Conservation (phyloP, 2,329 filamentous ascomycete genomes). For the Pezicula radicicola region DNA sequence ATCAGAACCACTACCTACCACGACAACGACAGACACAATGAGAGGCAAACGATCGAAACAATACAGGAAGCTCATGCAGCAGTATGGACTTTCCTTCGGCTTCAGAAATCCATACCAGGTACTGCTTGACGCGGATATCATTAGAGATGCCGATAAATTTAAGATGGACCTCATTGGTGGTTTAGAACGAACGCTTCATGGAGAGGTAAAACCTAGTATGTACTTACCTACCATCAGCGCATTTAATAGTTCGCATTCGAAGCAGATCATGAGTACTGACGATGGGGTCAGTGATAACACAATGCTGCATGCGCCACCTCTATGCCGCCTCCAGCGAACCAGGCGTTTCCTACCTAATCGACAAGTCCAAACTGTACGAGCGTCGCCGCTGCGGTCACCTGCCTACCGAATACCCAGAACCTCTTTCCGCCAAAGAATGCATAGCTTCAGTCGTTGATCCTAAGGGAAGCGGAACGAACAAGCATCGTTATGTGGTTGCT, state of each 20-base stretch:
- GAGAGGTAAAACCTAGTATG: slow-evolving; percentile 77
- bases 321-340: slow-evolving; percentile 60
- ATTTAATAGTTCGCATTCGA: neutral
- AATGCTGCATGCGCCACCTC: slow-evolving; percentile 77
- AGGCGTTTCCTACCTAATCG: slow-evolving; percentile 53
- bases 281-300: slow-evolving; percentile 62
- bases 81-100: slow-evolving; percentile 82
- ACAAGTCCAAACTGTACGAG: slow-evolving; percentile 72
- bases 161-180: slow-evolving; percentile 84
- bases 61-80: slow-evolving; percentile 90
- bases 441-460: slow-evolving; percentile 74
- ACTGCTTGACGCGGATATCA: slow-evolving; percentile 81
- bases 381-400: slow-evolving; percentile 77
- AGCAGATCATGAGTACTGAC: slow-evolving; percentile 3
- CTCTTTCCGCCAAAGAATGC: slow-evolving; percentile 68
- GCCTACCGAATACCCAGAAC: slow-evolving; percentile 66
- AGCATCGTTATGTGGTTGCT: slow-evolving; percentile 76
- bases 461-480: slow-evolving; percentile 68
- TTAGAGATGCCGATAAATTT: slow-evolving; percentile 76
- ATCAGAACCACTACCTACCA: too few species aligned
- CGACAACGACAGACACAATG: slow-evolving; percentile 41
- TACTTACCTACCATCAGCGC: slow-evolving; percentile 11
- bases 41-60: slow-evolving; percentile 68
- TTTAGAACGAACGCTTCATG: slow-evolving; percentile 80
- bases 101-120: slow-evolving; percentile 96